Percentiles rank a stretch among this genome's conserved stretches.
phyloP scores from a whole-genome alignment of 2,329 filamentous ascomycete species.

The Chaetomium olivaceum region DNA sequence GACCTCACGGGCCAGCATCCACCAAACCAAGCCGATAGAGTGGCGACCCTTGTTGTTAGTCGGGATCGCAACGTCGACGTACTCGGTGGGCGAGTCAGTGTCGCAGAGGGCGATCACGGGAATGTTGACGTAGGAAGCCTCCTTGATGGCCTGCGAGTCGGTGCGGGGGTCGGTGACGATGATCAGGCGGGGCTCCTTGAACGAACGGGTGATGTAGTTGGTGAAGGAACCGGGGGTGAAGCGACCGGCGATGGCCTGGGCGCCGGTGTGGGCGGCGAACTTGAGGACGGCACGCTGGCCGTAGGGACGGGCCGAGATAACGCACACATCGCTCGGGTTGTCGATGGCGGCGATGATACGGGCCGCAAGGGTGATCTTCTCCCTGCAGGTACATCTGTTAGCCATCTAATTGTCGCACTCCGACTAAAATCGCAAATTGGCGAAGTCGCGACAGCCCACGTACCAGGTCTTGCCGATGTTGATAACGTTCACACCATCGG shows the following conservation, averaged over 20 bases:
- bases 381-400: constrained; percentile 57
- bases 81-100: constrained; percentile 99
- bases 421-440: background rate
- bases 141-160: constrained; percentile 99
- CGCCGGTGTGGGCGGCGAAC: constrained; percentile 98
- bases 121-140: constrained; percentile 99
- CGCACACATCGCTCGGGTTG: constrained; percentile 99
- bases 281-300: constrained; percentile 99
- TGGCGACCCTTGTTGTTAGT: constrained; percentile 99
- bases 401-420: background rate
- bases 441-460: constrained; percentile 38
- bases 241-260: constrained; percentile 96
- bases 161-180: constrained; percentile 99
- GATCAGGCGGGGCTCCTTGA: constrained; percentile 99
- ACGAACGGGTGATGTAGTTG: constrained; percentile 99
- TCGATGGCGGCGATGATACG: constrained; percentile 98
- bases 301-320: constrained; percentile 99
- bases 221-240: constrained; percentile 99
- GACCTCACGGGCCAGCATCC: constrained; percentile 99
- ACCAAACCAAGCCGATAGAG: constrained; percentile 98
- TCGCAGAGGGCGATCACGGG: constrained; percentile 99
- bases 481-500: constrained; percentile 97
- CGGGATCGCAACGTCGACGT: constrained; percentile 98
- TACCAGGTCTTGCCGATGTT: constrained; percentile 99
- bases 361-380: constrained; percentile 99